Evolutionary conservation across 306 rosid species (phyloP), one percentile per base, ranked within the genome.

Genomic region (Cicer cuneatum): DNA sequence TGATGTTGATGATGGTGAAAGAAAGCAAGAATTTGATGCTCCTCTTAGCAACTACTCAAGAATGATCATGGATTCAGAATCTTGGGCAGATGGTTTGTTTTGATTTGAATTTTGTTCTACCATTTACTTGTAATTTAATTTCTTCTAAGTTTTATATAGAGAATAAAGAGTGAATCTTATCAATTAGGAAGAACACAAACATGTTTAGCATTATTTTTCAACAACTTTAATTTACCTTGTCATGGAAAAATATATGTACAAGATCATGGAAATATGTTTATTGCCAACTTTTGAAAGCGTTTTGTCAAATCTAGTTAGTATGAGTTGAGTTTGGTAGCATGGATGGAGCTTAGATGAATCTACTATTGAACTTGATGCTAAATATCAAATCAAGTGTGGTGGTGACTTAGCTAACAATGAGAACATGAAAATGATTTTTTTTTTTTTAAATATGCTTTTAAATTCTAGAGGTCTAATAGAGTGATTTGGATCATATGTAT

Each of bases 1-100:
- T 21, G 39, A 21, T 66, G 24, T 21, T 24, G 48, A 46, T 35
- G 53, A 56, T 75, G 71, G 48, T 56, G 80, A 84, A 69, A 62
- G 49, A 66, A 78, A 72, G 56, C 85, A 80, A 66, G 63, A 8
- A 16, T 56, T 66, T 61, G 85, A 84, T 83, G 69, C 78, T 75
- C 7, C 85, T 57, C 80, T 79, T 13, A 56, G 18, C 75, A 85
- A 82, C 56, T 24, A 33, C 69, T 69, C 81, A 66, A 80, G 24
- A 73, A 80, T 74, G 83, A 65, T 72, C 33, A 54, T 78, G 84
- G 90, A 78, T 74, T 84, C 82, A 69, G 87, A 88, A 76, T 80
- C 78, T 64, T 88, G 93, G 89, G 78, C 87, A 53, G 71, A 59
- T 83, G 83, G 66, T 10, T 77, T 83, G 21, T 78, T 87, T 83